Percentiles rank a stretch among this genome's conserved stretches.
phyloP scores from a whole-genome alignment of 257 asterid genomes.

The Lavandula angustifolia region DNA sequence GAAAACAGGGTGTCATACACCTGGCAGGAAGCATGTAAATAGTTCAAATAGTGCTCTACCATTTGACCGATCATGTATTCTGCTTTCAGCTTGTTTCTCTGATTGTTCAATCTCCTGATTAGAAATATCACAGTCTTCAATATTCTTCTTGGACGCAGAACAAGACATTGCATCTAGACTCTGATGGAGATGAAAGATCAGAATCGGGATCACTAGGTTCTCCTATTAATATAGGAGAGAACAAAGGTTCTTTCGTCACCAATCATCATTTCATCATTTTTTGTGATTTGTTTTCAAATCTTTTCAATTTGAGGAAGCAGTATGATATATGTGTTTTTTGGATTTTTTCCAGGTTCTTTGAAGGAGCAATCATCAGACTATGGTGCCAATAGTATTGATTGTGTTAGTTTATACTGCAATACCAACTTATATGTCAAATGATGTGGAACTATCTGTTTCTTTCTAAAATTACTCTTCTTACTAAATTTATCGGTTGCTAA shows the following conservation, averaged over 20 bases:
- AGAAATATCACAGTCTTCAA: conserved; percentile 28
- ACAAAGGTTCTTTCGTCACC: conserved; percentile 47
- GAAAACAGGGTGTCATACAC: conserved; percentile 34
- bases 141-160: conserved; percentile 45
- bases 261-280: conserved; percentile 8
- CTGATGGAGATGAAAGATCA: conserved; percentile 54
- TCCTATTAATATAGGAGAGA: conserved; percentile 27
- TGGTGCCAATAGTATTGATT: conserved; percentile 32
- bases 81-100: conserved; percentile 23
- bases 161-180: conserved; percentile 43
- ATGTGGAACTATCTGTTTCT: conserved; percentile 11
- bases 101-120: conserved; percentile 16
- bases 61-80: conserved; percentile 31
- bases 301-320: conserved; percentile 21
- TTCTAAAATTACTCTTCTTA: conserved; percentile 6
- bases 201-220: conserved; percentile 35
- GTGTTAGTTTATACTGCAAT: conserved; percentile 37
- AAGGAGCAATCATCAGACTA: conserved; percentile 37
- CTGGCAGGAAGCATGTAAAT: conserved; percentile 41
- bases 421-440: conserved; percentile 10
- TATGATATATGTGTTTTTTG: conserved; percentile 23
- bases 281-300: conserved; percentile 25
- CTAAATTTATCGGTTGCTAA: conserved; percentile 1
- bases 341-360: conserved; percentile 45
- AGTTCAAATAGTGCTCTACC: conserved; percentile 16